Evolutionary conservation across 352 stramenopile species (phyloP).

Genomic region (Phytophthora boehmeriae): DNA sequence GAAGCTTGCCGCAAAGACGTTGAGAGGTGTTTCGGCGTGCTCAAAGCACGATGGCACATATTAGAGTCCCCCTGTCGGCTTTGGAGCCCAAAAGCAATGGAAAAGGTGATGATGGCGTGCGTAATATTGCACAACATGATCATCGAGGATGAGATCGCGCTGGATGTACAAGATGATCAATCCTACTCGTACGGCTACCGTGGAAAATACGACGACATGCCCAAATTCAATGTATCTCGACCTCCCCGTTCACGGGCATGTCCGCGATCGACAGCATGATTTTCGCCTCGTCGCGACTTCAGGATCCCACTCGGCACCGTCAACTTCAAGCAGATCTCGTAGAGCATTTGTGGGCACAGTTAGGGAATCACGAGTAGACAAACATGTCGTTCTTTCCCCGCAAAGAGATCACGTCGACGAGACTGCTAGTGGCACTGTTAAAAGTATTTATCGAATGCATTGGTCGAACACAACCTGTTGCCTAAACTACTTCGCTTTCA

Average conservation of each 20-base stretch:
- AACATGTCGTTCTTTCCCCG: no score
- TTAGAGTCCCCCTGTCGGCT: constrained; percentile 9
- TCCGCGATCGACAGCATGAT: background rate
- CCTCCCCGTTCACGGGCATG: background rate
- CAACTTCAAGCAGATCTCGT: background rate
- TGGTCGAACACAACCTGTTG: no score
- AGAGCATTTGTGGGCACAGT: background rate
- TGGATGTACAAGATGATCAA: background rate
- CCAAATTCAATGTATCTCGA: background rate
- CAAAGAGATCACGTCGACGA: no score
- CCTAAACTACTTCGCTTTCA: no score
- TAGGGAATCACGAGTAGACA: background rate
- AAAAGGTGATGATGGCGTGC: constrained; percentile 10
- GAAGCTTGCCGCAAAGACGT: constrained; percentile 23
- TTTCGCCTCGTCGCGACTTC: background rate
- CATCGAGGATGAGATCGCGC: constrained; percentile 10
- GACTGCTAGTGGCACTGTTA: background rate
- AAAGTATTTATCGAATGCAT: no score
- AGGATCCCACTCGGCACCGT: background rate
- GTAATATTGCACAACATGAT: constrained; percentile 23
- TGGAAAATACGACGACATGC: constrained; percentile 2
- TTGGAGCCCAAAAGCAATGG: constrained; percentile 18
- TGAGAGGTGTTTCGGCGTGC: no score
- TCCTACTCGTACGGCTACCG: background rate
- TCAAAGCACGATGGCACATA: constrained; percentile 11